Evolutionary conservation across 2,329 filamentous ascomycete species (phyloP).

Genomic region (Colletotrichum musicola): DNA sequence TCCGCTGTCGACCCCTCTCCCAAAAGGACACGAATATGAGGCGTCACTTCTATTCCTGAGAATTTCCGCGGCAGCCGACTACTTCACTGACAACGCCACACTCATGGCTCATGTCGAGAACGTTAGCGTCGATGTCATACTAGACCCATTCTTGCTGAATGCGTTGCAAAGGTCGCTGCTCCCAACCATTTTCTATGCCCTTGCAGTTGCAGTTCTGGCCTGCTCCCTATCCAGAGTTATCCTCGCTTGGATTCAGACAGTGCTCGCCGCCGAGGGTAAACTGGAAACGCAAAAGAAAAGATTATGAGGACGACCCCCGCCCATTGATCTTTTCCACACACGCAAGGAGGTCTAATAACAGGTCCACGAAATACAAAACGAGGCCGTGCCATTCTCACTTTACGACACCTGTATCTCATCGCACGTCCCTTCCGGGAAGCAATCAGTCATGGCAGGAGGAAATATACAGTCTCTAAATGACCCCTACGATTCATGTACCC

Average conservation of each 20-base stretch:
- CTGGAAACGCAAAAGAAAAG: constrained; percentile 56
- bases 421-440: not conserved
- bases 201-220: constrained; percentile 66
- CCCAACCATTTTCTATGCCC: constrained; percentile 78
- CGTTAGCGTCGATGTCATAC: constrained; percentile 83
- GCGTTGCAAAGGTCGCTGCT: constrained; percentile 82
- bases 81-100: constrained; percentile 79
- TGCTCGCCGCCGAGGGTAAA: constrained; percentile 44
- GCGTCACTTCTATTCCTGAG: constrained; percentile 77
- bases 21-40: constrained; percentile 37
- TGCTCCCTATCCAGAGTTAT: constrained; percentile 58
- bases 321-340: constrained; percentile 29
- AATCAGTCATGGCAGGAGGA: constrained; percentile 9
- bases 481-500: not conserved
- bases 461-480: constrained; percentile 10
- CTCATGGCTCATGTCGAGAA: constrained; percentile 82
- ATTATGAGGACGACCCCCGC: constrained; percentile 25
- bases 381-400: not conserved
- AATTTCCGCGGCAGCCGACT: constrained; percentile 83
- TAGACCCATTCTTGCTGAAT: constrained; percentile 88
- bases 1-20: constrained; percentile 26
- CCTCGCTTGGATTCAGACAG: constrained; percentile 46
- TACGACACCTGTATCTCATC: not conserved
- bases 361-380: constrained; percentile 26
- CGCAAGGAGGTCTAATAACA: constrained; percentile 29